Base-by-base conservation (phyloP, 352 stramenopile species). In the Phytophthora fragariae region DNA sequence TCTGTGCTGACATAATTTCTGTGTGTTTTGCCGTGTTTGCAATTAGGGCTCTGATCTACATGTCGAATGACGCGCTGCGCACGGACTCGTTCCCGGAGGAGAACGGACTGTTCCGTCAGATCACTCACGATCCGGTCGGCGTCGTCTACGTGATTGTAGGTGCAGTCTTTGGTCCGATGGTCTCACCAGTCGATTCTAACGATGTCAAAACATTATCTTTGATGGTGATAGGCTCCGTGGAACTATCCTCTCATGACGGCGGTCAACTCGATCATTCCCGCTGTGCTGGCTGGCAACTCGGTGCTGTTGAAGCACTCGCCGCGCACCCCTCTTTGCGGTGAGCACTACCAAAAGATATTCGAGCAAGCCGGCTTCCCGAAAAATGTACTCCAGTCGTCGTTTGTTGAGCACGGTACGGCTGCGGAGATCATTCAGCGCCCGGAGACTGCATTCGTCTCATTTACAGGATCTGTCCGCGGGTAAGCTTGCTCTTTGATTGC, bases 241-340 rank as follows among this genome's bases (percentile, higher is more conserved):
- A 96, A 96, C 80, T 97, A 95, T 72, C 88, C 89, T 49, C 73
- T 95, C 41, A 92, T 97, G 82, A 97, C 89, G n/a, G 86, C 85
- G 10, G 88, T 95, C 61, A 97, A 97, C 71, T 91, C 83, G 21
- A 88, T 95, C 64, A 91, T 95, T 54, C 90, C 90, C 3, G 87
- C 89, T n/a, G 77, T 96, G 29, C 76, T 96, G 2, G 88, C 88
- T 1, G 85, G 89, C 57, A 96, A 96, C 75, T 82, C 89, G 49
- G 86, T 95, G 56, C 53, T 96, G 19, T 59, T 95, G 21, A 97
- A 95, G 69, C 88, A 94, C 69, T 94, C 88, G 31, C 88, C 89
- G 41, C 85, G 85, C 44, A 95, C 90, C 63, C 90, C 89, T 35
- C 80, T 96, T 8, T 93, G 89, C 41, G 84, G 86, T 46, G 78